These are phyloP conservation scores for Mimosa pudica DNA, from an alignment of 306 rosid genomes.

Conservation along the genomic window DNA sequence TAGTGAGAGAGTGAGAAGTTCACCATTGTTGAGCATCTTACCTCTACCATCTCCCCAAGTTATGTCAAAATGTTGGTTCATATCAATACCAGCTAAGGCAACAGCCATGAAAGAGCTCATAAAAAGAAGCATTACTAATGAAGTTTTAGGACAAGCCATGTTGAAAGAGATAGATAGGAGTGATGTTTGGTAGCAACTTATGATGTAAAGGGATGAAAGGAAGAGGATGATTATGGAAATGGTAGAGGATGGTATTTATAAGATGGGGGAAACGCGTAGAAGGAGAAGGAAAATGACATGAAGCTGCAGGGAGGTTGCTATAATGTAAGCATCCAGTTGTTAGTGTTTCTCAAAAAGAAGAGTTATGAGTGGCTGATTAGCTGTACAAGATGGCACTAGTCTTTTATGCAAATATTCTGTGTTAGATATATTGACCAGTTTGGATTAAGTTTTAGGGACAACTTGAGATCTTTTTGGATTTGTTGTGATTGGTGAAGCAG, in stretches of 20 bases:
- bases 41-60: conserved; percentile 77
- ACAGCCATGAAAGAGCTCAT: conserved; percentile 32
- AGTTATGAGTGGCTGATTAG: not conserved
- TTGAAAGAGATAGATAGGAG: not conserved
- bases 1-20: conserved; percentile 57
- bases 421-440: not conserved
- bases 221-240: not conserved
- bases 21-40: conserved; percentile 59
- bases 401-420: not conserved
- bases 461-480: not conserved
- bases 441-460: not conserved
- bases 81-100: conserved; percentile 43
- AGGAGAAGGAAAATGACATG: conserved; percentile 22
- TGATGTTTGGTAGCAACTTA: not conserved
- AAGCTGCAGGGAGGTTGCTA: conserved; percentile 21
- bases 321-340: not conserved
- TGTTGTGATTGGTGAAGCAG: not conserved
- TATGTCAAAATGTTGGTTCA: conserved; percentile 55
- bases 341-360: not conserved
- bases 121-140: conserved; percentile 15
- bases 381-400: not conserved
- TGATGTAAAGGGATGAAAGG: conserved; percentile 1
- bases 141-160: conserved; percentile 33
- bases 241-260: conserved; percentile 30
- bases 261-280: not conserved